phyloP scores from a whole-genome alignment of 306 rosid species.

The Mucuna pruriens region DNA sequence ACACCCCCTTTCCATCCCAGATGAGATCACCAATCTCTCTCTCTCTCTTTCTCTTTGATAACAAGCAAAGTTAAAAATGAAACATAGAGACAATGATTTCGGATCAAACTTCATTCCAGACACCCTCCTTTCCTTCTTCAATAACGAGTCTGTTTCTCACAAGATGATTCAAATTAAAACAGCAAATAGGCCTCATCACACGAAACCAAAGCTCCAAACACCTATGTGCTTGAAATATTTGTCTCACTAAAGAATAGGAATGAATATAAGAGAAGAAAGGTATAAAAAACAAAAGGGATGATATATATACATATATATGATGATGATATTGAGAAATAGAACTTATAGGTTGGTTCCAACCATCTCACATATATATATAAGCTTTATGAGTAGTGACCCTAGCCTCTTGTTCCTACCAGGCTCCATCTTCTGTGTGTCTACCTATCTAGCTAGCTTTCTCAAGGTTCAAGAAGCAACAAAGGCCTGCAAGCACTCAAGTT shows the following conservation, averaged over 20 bases:
- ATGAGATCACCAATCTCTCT: slow-evolving; percentile 29
- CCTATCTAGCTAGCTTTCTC: slow-evolving; percentile 35
- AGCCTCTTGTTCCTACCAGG: neutral
- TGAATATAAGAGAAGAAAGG: neutral
- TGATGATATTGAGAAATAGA: neutral
- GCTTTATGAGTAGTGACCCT: slow-evolving; percentile 27
- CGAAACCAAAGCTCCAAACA: slow-evolving; percentile 11
- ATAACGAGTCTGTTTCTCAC: slow-evolving; percentile 5
- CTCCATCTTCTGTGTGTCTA: slow-evolving; percentile 20
- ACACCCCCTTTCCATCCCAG: slow-evolving; percentile 46
- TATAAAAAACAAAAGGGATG: neutral
- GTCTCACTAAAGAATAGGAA: neutral
- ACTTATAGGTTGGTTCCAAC: neutral
- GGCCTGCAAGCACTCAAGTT: slow-evolving; percentile 59
- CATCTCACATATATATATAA: slow-evolving; percentile 17
- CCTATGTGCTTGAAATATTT: slow-evolving; percentile 2
- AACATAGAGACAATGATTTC: slow-evolving; percentile 48
- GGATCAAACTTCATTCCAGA: slow-evolving; percentile 72
- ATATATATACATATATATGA: neutral
- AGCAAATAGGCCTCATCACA: neutral
- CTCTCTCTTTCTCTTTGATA: slow-evolving; percentile 10
- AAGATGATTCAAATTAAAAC: neutral
- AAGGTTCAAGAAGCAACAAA: slow-evolving; percentile 45
- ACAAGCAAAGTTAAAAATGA: neutral
- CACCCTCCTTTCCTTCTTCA: slow-evolving; percentile 51